A percentile compares a stretch with the other conserved stretches of the same genome.
phyloP scores from a whole-genome alignment of 169 alveolate genomes.

The Cyclospora cayetanensis region DNA sequence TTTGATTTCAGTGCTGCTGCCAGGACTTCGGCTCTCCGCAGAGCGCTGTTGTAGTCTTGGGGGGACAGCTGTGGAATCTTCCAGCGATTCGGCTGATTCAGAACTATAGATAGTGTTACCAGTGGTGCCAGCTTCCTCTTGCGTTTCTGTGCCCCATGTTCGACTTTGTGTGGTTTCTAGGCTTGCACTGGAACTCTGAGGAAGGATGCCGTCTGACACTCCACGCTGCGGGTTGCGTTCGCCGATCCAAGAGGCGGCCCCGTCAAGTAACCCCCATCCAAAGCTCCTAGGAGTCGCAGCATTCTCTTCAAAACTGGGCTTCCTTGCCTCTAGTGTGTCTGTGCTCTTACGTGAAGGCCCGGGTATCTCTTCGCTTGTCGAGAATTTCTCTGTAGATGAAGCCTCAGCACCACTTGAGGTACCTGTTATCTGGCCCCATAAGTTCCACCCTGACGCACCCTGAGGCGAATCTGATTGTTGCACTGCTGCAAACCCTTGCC shows the following conservation, averaged over 20 bases:
- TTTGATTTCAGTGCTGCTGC: background rate
- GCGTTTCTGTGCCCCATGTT: background rate
- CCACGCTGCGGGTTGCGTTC: background rate
- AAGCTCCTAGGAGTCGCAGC: background rate
- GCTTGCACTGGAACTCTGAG: background rate
- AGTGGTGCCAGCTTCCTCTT: background rate
- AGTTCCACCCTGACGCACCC: background rate
- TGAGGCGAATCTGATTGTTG: background rate
- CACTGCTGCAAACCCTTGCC: background rate
- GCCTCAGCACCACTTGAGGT: background rate
- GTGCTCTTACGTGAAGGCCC: background rate
- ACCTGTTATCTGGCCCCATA: background rate
- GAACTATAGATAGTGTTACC: background rate
- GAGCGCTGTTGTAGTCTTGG: background rate
- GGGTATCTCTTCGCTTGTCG: background rate
- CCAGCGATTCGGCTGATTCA: background rate
- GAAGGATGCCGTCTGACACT: background rate
- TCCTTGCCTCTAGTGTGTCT: background rate
- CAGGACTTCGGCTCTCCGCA: background rate
- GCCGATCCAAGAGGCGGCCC: background rate
- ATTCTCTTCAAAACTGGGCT: background rate
- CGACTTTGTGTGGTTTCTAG: background rate
- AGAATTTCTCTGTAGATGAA: background rate
- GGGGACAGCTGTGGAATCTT: background rate
- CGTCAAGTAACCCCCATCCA: background rate